Conservation (phyloP, 768 basidiomycete genomes). For the Dictyophora rubrovolvata region DNA sequence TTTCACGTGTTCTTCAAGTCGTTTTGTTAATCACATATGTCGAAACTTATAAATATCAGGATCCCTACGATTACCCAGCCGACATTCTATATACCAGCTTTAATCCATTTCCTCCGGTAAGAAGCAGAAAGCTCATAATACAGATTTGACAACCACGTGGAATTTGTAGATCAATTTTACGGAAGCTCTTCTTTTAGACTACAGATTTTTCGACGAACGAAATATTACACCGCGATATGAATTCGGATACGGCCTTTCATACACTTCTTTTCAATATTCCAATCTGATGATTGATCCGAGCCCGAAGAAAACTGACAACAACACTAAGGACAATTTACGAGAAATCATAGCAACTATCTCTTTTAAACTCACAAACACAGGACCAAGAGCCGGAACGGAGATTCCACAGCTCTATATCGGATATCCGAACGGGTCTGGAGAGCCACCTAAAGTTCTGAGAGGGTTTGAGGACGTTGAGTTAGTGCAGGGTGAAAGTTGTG, state of each 20-base stretch:
- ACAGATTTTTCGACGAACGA: slow-evolving; percentile 26
- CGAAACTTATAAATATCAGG: neutral
- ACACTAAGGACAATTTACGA: slow-evolving; percentile 16
- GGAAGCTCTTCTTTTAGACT: slow-evolving; percentile 21
- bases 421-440: slow-evolving; percentile 36
- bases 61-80: slow-evolving; percentile 4
- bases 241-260: slow-evolving; percentile 68
- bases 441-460: slow-evolving; percentile 39
- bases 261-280: slow-evolving; percentile 62
- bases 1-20: neutral
- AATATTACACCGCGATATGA: slow-evolving; percentile 67
- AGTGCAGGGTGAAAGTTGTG: slow-evolving; percentile 25
- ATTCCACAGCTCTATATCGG: slow-evolving; percentile 45
- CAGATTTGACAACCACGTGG: neutral
- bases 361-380: slow-evolving; percentile 40
- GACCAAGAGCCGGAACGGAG: slow-evolving; percentile 38
- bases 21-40: neutral
- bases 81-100: slow-evolving; percentile 7
- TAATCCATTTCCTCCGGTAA: slow-evolving; percentile 14
- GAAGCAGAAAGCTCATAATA: neutral
- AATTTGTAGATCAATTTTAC: slow-evolving; percentile 26
- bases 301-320: slow-evolving; percentile 14
- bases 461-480: slow-evolving; percentile 42
- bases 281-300: slow-evolving; percentile 27
- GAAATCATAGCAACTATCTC: slow-evolving; percentile 20